These are phyloP conservation scores for Rhinocladiella similis DNA, from an alignment of 2,329 filamentous ascomycete genomes.

Conservation along the genomic window DNA sequence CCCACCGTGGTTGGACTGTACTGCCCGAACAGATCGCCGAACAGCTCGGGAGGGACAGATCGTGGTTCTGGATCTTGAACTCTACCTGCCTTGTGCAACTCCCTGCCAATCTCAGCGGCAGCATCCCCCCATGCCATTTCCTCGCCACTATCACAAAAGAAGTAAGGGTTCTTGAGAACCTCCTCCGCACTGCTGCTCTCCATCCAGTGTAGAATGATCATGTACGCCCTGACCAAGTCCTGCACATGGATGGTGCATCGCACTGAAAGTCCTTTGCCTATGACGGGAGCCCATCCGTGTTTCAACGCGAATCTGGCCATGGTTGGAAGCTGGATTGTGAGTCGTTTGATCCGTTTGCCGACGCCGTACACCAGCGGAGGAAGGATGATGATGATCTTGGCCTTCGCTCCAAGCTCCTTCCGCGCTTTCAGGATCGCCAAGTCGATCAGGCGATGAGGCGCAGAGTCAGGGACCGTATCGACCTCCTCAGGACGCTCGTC, in stretches of 20 bases:
- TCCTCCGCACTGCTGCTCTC: constrained; percentile 36
- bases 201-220: constrained; percentile 47
- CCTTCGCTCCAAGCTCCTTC: constrained; percentile 39
- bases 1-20: constrained; percentile 41
- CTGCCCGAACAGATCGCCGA: constrained; percentile 43
- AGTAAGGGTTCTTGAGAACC: constrained; percentile 48
- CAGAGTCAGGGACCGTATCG: constrained; percentile 43
- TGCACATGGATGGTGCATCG: constrained; percentile 48
- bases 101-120: constrained; percentile 40
- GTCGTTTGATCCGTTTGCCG: constrained; percentile 39
- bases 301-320: constrained; percentile 51
- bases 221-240: constrained; percentile 49
- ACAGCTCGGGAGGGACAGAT: constrained; percentile 39
- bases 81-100: constrained; percentile 40
- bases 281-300: constrained; percentile 47
- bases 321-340: constrained; percentile 51
- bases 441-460: constrained; percentile 49
- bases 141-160: constrained; percentile 48
- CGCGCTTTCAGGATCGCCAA: constrained; percentile 43
- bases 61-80: constrained; percentile 39
- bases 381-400: constrained; percentile 52
- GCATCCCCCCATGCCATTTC: constrained; percentile 48
- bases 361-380: constrained; percentile 51
- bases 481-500: constrained; percentile 44
- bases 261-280: constrained; percentile 46